phyloP scores from a whole-genome alignment of 2,329 filamentous ascomycete species.

The Pseudocercospora eumusae region DNA sequence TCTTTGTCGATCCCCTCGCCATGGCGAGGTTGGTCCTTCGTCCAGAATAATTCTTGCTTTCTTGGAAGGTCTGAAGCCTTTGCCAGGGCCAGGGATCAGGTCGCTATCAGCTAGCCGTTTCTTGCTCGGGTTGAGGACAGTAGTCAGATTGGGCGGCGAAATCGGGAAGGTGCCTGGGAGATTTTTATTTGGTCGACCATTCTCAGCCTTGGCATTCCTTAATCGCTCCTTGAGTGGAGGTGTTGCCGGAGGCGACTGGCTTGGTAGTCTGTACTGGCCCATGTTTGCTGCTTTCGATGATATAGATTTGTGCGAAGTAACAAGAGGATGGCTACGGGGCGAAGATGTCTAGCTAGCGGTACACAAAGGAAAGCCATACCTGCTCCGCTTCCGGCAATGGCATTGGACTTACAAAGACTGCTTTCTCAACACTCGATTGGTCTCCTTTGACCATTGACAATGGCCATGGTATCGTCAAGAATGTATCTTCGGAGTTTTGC shows the following conservation, averaged over 20 bases:
- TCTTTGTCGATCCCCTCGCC: background rate
- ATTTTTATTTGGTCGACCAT: background rate
- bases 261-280: background rate
- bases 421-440: background rate
- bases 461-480: background rate
- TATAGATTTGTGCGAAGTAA: background rate
- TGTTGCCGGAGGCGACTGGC: background rate
- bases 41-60: conserved; percentile 4
- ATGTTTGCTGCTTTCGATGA: background rate
- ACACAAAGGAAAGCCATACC: background rate
- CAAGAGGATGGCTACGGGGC: background rate
- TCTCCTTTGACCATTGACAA: background rate
- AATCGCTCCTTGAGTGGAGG: background rate
- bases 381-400: background rate
- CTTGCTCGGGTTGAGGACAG: background rate
- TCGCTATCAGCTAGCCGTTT: background rate
- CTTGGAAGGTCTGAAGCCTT: background rate
- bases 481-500: background rate
- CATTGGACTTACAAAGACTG: background rate
- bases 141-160: background rate
- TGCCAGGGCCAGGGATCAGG: background rate
- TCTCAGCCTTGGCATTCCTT: background rate
- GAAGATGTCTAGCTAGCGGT: background rate
- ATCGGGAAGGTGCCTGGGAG: background rate
- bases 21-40: background rate